Base-by-base conservation (phyloP, 1,139 yeast genomes). In the Nakaseomyces sp. region DNA sequence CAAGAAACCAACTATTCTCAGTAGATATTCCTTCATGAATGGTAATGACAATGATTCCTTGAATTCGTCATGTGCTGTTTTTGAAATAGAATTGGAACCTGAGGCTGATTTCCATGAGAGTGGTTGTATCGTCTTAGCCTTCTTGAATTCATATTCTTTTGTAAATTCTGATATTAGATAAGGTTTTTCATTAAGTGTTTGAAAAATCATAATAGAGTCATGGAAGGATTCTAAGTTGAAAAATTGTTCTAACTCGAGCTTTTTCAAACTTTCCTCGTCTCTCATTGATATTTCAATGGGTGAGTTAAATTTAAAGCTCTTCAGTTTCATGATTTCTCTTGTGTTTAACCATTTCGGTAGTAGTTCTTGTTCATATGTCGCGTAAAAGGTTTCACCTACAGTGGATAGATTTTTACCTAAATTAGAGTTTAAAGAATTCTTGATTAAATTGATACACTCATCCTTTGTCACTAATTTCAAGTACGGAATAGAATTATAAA, bases 171-270 rank as follows among this genome's bases (percentile, higher is more conserved):
- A 69, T 39, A 77, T 71, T 44, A 91, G 72, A 43, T 73, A 72
- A 6, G 76, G 79, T 7, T 73, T 66, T 57, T 81, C 82, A 40
- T 81, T 79, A 43, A 89, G 70, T 5, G 89, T 81, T 45, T 79
- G 77, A 58, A 83, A 89, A 0, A 91, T 95, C 56, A 89, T 70
- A 19, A 86, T 76, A 5, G 94, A 81, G 63, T 91, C 96, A 60
- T 78, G 85, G 19, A 91, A 69, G 10, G 88, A 82, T 13, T 79
- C 73, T 43, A 88, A 64, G 46, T 81, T 79, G 26, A 66, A 61
- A 45, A 59, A 57, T 13, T 57, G 53, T 2, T 58, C 55, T 4
- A 60, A 43, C 32, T 57, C 54, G 8, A 66, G 54, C 10, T 57
- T 45, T 3, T 52, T 52, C 29, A 67, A 55, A 9, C 49, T 49